phyloP scores from a whole-genome alignment of 495 filamentous ascomycete genomes.

The Xylaria palmicola region DNA sequence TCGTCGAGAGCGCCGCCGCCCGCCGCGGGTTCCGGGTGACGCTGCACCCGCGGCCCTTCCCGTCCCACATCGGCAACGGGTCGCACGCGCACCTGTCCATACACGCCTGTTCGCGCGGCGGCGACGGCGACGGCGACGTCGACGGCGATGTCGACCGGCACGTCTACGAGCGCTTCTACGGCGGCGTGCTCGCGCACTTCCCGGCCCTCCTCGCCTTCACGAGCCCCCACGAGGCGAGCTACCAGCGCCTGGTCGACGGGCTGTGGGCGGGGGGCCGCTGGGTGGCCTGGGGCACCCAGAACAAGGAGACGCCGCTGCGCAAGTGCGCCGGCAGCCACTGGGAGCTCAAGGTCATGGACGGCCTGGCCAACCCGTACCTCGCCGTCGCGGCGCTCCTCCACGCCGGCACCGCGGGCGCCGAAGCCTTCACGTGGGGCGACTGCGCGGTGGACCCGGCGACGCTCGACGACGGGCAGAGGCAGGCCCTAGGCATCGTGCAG shows the following conservation, averaged over 20 bases:
- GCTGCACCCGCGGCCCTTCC: slow-evolving; percentile 69
- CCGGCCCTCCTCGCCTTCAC: slow-evolving; percentile 65
- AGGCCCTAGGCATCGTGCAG: slow-evolving; percentile 51
- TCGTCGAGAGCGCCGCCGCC: slow-evolving; percentile 59
- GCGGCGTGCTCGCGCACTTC: slow-evolving; percentile 64
- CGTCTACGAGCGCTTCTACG: slow-evolving; percentile 59
- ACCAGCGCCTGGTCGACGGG: slow-evolving; percentile 62
- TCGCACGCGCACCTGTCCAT: slow-evolving; percentile 70
- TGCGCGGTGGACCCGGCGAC: slow-evolving; percentile 56
- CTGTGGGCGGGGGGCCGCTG: slow-evolving; percentile 75
- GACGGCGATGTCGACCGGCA: slow-evolving; percentile 37
- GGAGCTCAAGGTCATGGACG: slow-evolving; percentile 71
- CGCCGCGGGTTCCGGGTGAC: slow-evolving; percentile 67
- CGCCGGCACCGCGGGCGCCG: slow-evolving; percentile 60
- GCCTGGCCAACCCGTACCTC: slow-evolving; percentile 71
- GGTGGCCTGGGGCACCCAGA: slow-evolving; percentile 75
- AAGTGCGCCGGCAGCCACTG: slow-evolving; percentile 62
- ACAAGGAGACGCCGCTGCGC: slow-evolving; percentile 67
- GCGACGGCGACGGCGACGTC: slow-evolving; percentile 36
- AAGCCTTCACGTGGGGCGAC: slow-evolving; percentile 55
- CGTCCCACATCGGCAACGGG: slow-evolving; percentile 59
- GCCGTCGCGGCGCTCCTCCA: slow-evolving; percentile 64
- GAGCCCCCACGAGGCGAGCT: slow-evolving; percentile 58
- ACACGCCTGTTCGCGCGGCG: too few relatives aligned
- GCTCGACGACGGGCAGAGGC: slow-evolving; percentile 49